Percentiles rank a stretch among this genome's conserved stretches.
Evolutionary conservation across 441 rosid genomes (phyloP).

Genomic region (Euphorbia corollata): DNA sequence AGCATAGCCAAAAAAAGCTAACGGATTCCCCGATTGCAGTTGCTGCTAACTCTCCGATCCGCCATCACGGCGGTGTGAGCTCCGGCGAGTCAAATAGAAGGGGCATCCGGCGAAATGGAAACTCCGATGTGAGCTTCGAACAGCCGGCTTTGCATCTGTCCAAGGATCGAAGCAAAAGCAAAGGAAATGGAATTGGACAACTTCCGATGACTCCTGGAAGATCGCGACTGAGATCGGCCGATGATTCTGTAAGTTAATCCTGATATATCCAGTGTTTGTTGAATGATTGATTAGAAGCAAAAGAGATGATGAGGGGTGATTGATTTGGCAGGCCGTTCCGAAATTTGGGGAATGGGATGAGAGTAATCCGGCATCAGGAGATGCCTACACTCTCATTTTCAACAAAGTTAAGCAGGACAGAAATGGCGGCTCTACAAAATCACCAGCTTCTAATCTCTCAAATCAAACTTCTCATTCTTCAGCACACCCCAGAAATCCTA

Average conservation of each 20-base stretch:
- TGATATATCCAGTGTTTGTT: no score
- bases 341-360: slow-evolving; percentile 93
- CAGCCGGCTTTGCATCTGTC: neutral
- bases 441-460: slow-evolving; percentile 24
- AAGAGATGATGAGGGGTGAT: neutral
- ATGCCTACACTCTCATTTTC: slow-evolving; percentile 73
- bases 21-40: neutral
- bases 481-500: slow-evolving; percentile 12
- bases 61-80: neutral
- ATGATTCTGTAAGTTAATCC: slow-evolving; percentile 2
- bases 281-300: neutral
- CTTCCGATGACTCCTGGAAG: slow-evolving; percentile 18
- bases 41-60: neutral
- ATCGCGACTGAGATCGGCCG: slow-evolving; percentile 8
- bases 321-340: slow-evolving; percentile 52
- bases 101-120: neutral
- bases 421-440: slow-evolving; percentile 30
- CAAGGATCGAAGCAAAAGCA: slow-evolving; percentile 8
- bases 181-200: neutral
- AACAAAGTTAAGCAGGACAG: slow-evolving; percentile 69
- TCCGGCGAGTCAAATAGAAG: neutral
- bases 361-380: slow-evolving; percentile 73
- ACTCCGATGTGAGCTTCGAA: slow-evolving; percentile 1
- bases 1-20: slow-evolving; percentile 9
- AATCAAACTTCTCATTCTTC: slow-evolving; percentile 31